Percentiles rank a stretch among this genome's conserved stretches.
Conservation (phyloP, 495 filamentous ascomycete species). For the Lasiosphaeria hispida region DNA sequence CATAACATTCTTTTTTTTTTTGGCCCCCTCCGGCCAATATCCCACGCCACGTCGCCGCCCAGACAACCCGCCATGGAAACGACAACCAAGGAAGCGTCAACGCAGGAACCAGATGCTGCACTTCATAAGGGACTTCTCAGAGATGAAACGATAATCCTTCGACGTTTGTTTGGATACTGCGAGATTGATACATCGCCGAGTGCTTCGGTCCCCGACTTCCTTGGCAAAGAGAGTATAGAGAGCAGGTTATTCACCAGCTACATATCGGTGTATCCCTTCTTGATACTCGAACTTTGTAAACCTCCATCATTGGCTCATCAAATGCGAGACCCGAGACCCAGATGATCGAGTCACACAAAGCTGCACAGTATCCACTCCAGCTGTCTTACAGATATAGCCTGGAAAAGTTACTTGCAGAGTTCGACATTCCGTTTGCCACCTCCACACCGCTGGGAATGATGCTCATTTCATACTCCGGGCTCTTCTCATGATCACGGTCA, state of each 20-base stretch:
- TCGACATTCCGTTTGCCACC: slow-evolving; percentile 16
- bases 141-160: slow-evolving; percentile 21
- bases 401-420: slow-evolving; percentile 17
- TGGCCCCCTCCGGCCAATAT: too few relatives aligned
- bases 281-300: slow-evolving; percentile 21
- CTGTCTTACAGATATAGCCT: slow-evolving; percentile 18
- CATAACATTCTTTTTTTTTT: too few relatives aligned
- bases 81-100: too few relatives aligned
- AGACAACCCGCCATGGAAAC: neutral
- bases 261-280: slow-evolving; percentile 23
- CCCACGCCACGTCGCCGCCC: too few relatives aligned
- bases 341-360: slow-evolving; percentile 23
- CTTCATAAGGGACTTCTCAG: slow-evolving; percentile 14
- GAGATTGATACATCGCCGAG: neutral
- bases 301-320: neutral
- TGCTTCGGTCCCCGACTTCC: neutral
- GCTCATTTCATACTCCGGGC: slow-evolving; percentile 19
- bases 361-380: slow-evolving; percentile 19
- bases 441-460: slow-evolving; percentile 22
- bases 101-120: neutral
- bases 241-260: slow-evolving; percentile 19
- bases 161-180: slow-evolving; percentile 21
- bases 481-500: slow-evolving; percentile 21
- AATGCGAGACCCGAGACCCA: slow-evolving; percentile 1
- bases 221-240: slow-evolving; percentile 16